These are phyloP conservation scores for Sapria himalayana DNA, from an alignment of 345 rosid species.

Conservation along the genomic window DNA sequence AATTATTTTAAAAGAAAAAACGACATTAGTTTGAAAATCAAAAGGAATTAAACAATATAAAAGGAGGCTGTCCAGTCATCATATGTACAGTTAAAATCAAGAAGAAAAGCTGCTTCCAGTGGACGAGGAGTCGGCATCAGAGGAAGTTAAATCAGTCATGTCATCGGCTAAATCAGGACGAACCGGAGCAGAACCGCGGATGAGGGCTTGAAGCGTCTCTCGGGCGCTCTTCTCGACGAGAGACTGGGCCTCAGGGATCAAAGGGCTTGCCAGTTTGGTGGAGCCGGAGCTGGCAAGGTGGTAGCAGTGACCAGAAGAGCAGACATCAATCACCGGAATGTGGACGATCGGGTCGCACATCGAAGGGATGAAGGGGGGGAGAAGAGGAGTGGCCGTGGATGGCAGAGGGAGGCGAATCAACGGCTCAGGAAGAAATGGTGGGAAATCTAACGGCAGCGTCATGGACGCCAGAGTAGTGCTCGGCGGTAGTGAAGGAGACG, in stretches of 20 bases:
- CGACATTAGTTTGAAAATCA: too few relatives aligned
- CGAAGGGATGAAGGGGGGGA: conserved; percentile 60
- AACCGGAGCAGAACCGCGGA: conserved; percentile 36
- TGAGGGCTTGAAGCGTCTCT: conserved; percentile 67
- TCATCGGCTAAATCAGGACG: too few relatives aligned
- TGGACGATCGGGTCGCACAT: conserved; percentile 94
- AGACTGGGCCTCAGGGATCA: conserved; percentile 38
- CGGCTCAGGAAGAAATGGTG: conserved; percentile 38
- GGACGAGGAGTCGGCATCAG: too few relatives aligned
- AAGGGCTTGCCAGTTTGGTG: conserved; percentile 24
- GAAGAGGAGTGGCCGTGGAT: conserved; percentile 32
- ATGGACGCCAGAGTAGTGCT: too few relatives aligned
- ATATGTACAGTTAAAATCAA: too few relatives aligned
- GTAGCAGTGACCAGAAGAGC: conserved; percentile 89
- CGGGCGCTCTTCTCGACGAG: conserved; percentile 75
- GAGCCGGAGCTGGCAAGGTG: conserved; percentile 84
- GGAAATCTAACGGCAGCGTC: conserved; percentile 26
- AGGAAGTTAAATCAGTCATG: too few relatives aligned
- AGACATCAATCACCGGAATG: conserved; percentile 66
- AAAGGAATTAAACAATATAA: too few relatives aligned
- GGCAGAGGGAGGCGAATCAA: conserved; percentile 40
- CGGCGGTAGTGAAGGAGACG: conserved; percentile 44
- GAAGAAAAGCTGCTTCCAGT: too few relatives aligned
- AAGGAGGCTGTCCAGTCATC: too few relatives aligned
- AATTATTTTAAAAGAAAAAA: too few relatives aligned